Evolutionary conservation across 371 early-diverging fungal species (phyloP).

Genomic region (Amoeboaphelidium occidentale): DNA sequence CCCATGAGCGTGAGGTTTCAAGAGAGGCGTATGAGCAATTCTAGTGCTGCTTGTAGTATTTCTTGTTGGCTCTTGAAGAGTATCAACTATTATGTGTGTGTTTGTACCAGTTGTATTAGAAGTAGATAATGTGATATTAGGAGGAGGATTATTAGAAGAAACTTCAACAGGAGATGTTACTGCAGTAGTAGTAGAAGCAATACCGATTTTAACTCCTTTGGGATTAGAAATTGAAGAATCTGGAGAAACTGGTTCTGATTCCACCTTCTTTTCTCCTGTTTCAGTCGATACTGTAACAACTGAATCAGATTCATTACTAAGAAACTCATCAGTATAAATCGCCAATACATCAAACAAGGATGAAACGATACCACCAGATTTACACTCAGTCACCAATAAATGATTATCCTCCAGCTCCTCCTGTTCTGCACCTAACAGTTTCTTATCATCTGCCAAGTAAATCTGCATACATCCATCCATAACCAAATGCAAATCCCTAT

Average conservation of each 20-base stretch:
- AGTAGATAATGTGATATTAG: background rate
- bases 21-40: background rate
- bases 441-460: background rate
- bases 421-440: background rate
- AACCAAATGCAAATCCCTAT: background rate
- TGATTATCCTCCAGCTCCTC: slow-evolving; percentile 15
- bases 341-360: slow-evolving; percentile 75
- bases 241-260: no score
- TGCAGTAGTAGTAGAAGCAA: no score
- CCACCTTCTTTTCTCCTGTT: background rate
- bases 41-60: background rate
- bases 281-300: background rate
- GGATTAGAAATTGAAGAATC: no score
- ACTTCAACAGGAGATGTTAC: no score
- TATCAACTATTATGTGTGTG: background rate
- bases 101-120: background rate
- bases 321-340: slow-evolving; percentile 48
- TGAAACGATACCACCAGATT: slow-evolving; percentile 68
- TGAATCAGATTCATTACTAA: background rate
- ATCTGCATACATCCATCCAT: background rate
- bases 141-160: no score
- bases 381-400: slow-evolving; percentile 61
- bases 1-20: background rate
- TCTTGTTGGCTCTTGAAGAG: background rate
- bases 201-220: no score